Percentiles rank a stretch among this genome's conserved stretches.
Evolutionary conservation across 2,329 filamentous ascomycete genomes (phyloP).

Genomic region (Pseudocercospora fijiensis): DNA sequence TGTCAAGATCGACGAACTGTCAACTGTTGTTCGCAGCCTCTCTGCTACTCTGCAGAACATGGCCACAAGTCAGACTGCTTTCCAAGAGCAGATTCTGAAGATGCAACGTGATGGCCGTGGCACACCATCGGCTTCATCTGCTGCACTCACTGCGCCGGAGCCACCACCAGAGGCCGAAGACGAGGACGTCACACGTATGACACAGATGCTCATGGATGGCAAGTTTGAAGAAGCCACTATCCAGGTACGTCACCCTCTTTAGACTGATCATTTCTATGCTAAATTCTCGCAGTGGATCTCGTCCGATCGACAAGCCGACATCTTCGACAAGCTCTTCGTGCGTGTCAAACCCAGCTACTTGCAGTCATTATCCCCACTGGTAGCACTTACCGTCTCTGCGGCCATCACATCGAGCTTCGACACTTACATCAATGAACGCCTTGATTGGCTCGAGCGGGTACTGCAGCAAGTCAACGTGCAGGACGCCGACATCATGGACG

Average conservation of each 20-base stretch:
- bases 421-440: constrained; percentile 54
- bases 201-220: constrained; percentile 60
- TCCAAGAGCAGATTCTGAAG: constrained; percentile 58
- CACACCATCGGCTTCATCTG: constrained; percentile 39
- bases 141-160: constrained; percentile 20
- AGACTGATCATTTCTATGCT: constrained; percentile 35
- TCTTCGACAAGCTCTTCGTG: constrained; percentile 64
- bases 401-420: constrained; percentile 60
- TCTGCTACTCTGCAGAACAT: constrained; percentile 69
- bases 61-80: constrained; percentile 65
- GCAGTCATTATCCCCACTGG: constrained; percentile 55
- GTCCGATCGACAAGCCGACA: constrained; percentile 56
- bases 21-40: constrained; percentile 64
- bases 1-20: constrained; percentile 71
- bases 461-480: constrained; percentile 52
- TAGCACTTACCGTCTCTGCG: constrained; percentile 61
- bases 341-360: constrained; percentile 59
- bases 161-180: constrained; percentile 51
- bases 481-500: constrained; percentile 53
- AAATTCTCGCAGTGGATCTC: constrained; percentile 55
- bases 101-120: constrained; percentile 42
- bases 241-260: constrained; percentile 32
- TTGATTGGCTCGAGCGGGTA: constrained; percentile 59
- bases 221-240: constrained; percentile 50
- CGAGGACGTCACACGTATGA: constrained; percentile 62